These are phyloP conservation scores for Claviceps monticola DNA, from an alignment of 2,329 filamentous ascomycete species.

Conservation along the genomic window DNA sequence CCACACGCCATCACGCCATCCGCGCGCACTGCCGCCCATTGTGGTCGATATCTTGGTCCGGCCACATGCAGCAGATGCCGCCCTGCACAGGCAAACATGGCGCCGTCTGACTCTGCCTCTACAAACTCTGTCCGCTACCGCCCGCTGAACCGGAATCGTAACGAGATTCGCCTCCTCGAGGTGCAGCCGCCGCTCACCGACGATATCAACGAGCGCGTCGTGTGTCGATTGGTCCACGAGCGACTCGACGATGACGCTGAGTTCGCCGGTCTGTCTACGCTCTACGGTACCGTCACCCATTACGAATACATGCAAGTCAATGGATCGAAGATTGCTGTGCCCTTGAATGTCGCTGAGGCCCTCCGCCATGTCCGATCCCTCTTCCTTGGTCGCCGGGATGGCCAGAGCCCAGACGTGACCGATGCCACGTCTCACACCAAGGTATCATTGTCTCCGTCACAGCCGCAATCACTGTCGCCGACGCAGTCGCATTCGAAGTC, in stretches of 20 bases:
- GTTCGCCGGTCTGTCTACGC: conserved; percentile 18
- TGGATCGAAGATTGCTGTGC: conserved; percentile 13
- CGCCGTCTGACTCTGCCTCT: background rate
- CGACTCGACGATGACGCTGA: conserved; percentile 13
- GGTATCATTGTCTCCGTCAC: background rate
- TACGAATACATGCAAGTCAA: conserved; percentile 18
- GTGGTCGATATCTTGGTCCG: background rate
- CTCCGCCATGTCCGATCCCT: conserved; percentile 19
- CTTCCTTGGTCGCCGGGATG: conserved; percentile 13
- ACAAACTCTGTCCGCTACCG: conserved; percentile 7
- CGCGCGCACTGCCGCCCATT: background rate
- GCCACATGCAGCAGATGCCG: background rate
- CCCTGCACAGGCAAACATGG: background rate
- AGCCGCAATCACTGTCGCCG: background rate
- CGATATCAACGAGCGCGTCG: conserved; percentile 15
- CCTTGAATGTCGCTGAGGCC: conserved; percentile 16
- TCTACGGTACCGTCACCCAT: conserved; percentile 15
- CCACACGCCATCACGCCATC: no score
- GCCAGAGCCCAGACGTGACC: conserved; percentile 1
- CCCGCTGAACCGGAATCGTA: conserved; percentile 10
- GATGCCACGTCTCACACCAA: no score
- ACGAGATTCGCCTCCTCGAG: conserved; percentile 21
- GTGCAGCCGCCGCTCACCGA: conserved; percentile 14
- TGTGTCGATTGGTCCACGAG: conserved; percentile 20
- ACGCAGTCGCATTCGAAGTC: background rate